Base-by-base conservation (phyloP, 805 yeast species). In the Yueomyces sp. region DNA sequence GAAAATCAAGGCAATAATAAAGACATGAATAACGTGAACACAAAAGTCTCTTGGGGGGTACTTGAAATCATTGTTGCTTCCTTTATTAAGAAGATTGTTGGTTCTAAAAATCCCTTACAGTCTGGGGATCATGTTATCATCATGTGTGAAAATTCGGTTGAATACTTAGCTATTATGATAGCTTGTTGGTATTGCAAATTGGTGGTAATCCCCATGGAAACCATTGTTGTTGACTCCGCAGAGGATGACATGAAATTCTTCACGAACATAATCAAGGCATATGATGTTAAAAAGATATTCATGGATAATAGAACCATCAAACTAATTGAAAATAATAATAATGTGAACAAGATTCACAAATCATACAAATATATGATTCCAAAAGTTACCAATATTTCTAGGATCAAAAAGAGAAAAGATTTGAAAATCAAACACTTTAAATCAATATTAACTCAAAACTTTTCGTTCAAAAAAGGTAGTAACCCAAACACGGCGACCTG, bases 91-190 rank as follows among this genome's bases (percentile, higher is more conserved):
- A 78, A 82, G 55, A 71, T 92, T 43, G 67, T 80, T 34, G 82
- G 74, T n/a, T 61, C 65, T 39, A 88, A 85, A 60, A 72, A 77
- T 1, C 66, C 71, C 3, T 57, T 85, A 39, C 70, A 65, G 43
- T 69, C 83, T 2, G 95, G 95, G 0, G 84, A 82, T 43, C 67
- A 71, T 49, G 90, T 86, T 3, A 70, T 87, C 3, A 65, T 92
- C 53, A 80, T 87, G 80, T 87, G 85, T 57, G 81, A 94, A 0
- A 73, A 90, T 40, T 77, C 87, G 1, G 95, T 88, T 45, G 97
- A 92, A 48, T 90, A 76, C 55, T 76, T 81, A 4, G 76, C 85
- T 30, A 85, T 94, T 2, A 68, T 87, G 1, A 77, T 79, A 60
- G 96, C 98, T 0, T 90, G 97, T 57, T 74, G 90, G 59, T 63